These are phyloP conservation scores for Iris pallida DNA, from an alignment of 116 monocot species.

Conservation along the genomic window DNA sequence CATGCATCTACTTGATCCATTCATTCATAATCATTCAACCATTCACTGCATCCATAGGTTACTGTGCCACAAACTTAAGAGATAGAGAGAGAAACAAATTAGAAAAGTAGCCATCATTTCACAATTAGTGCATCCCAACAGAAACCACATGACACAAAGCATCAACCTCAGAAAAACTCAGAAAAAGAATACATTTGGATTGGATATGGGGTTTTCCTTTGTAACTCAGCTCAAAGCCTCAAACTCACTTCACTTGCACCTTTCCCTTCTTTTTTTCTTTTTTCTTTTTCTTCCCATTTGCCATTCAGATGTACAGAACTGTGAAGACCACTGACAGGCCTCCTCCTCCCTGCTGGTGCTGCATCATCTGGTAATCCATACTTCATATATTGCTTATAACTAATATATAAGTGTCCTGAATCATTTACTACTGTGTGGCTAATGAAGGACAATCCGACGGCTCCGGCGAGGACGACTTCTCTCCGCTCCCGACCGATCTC, in stretches of 20 bases:
- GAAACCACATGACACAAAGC: neutral
- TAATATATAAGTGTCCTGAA: too few species aligned
- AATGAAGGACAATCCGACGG: conserved; percentile 49
- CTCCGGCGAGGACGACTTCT: conserved; percentile 53
- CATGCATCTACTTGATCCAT: neutral
- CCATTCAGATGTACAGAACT: conserved; percentile 85
- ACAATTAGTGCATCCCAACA: conserved; percentile 45
- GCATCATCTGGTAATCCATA: too few species aligned
- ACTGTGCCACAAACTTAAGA: neutral
- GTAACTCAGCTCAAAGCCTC: neutral
- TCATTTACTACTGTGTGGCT: neutral
- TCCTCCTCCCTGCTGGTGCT: conserved; percentile 70
- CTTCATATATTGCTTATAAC: too few species aligned
- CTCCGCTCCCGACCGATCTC: too few species aligned
- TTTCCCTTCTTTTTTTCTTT: neutral
- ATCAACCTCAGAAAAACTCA: neutral
- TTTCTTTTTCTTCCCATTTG: neutral
- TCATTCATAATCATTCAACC: neutral
- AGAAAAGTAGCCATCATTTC: conserved; percentile 54
- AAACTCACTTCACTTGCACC: neutral
- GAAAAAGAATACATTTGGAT: neutral
- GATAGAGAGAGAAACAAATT: conserved; percentile 21
- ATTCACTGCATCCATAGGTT: neutral
- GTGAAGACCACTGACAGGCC: conserved; percentile 91
- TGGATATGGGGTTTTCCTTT: neutral